A percentile compares a stretch with the other conserved stretches of the same genome.
Evolutionary conservation across 2,329 filamentous ascomycete genomes (phyloP).

Genomic region (Monosporascus sp.): DNA sequence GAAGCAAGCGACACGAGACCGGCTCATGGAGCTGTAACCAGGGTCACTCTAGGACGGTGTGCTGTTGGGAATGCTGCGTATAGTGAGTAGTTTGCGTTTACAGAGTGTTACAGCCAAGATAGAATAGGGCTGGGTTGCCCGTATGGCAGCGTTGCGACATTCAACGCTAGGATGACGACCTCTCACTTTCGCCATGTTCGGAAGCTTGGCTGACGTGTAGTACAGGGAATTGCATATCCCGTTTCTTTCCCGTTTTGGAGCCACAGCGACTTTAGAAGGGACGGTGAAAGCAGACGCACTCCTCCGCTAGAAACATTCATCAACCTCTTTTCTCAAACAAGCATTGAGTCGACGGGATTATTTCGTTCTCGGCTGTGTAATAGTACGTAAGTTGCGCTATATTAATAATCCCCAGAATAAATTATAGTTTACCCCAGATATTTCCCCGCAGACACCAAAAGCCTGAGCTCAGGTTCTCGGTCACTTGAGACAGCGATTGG

Average conservation of each 20-base stretch:
- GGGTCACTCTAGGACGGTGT: neutral
- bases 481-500: neutral
- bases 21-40: neutral
- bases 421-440: neutral
- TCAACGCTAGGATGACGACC: constrained; percentile 15
- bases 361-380: neutral
- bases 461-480: neutral
- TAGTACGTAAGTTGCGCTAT: neutral
- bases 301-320: neutral
- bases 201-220: constrained; percentile 5
- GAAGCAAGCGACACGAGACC: too few relatives aligned
- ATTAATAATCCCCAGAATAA: neutral
- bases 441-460: neutral
- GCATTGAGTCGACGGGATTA: neutral
- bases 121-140: neutral
- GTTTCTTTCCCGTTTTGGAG: neutral
- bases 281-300: neutral
- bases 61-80: neutral
- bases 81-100: neutral
- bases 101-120: too few relatives aligned
- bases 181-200: constrained; percentile 8
- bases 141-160: constrained; percentile 9
- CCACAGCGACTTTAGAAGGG: neutral
- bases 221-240: neutral
- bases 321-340: neutral